phyloP scores from a whole-genome alignment of 2,329 filamentous ascomycete genomes.

The Penicillium sp. region DNA sequence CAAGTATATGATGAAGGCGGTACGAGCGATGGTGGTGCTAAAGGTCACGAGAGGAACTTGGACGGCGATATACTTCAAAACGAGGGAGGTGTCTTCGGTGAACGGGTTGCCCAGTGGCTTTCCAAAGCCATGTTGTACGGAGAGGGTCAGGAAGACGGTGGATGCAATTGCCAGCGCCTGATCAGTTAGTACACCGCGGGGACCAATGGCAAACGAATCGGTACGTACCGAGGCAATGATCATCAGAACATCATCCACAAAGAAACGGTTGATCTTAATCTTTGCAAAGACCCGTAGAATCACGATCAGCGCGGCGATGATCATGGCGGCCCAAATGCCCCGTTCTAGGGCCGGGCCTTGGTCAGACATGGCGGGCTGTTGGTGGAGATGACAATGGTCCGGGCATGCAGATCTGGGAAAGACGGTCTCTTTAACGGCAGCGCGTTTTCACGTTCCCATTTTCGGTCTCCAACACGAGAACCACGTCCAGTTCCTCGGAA shows the following conservation, averaged over 20 bases:
- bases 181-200: background rate
- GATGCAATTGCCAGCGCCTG: slow-evolving; percentile 26
- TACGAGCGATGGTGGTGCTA: slow-evolving; percentile 30
- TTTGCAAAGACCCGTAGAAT: slow-evolving; percentile 29
- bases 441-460: no score
- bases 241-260: slow-evolving; percentile 32
- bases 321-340: slow-evolving; percentile 30
- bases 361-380: slow-evolving; percentile 1
- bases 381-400: background rate
- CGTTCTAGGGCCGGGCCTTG: slow-evolving; percentile 22
- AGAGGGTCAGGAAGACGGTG: slow-evolving; percentile 24
- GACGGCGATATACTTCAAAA: slow-evolving; percentile 30
- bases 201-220: background rate
- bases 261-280: slow-evolving; percentile 29
- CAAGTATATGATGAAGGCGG: slow-evolving; percentile 29
- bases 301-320: slow-evolving; percentile 27
- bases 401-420: background rate
- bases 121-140: slow-evolving; percentile 30
- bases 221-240: slow-evolving; percentile 25
- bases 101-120: slow-evolving; percentile 15
- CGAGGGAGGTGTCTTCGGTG: slow-evolving; percentile 10
- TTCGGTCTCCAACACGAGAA: no score
- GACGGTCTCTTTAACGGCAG: no score
- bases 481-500: no score
- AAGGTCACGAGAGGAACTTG: slow-evolving; percentile 29